phyloP scores from a whole-genome alignment of 1,284 basidiomycete species.

The Meripilus lineatus region DNA sequence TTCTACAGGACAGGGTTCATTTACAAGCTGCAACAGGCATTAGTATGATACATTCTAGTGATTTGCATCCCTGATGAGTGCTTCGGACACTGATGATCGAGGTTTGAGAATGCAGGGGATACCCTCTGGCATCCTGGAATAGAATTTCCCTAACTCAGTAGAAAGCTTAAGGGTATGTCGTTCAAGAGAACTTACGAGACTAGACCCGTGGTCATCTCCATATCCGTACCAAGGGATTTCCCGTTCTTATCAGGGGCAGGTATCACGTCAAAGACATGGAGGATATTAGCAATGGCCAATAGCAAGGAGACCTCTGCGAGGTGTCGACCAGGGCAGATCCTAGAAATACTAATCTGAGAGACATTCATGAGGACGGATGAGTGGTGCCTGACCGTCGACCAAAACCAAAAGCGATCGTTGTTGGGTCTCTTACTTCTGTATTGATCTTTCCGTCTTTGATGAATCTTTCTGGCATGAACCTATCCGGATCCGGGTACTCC shows the following conservation, averaged over 20 bases:
- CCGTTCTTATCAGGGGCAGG: neutral
- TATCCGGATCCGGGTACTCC: conserved; percentile 1
- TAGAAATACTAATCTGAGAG: neutral
- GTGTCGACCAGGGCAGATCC: conserved; percentile 4
- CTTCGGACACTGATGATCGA: too few relatives aligned
- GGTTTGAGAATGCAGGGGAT: neutral
- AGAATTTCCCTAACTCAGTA: neutral
- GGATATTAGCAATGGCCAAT: conserved; percentile 11
- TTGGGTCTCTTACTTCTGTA: neutral
- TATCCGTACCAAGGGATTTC: neutral
- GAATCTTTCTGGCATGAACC: neutral
- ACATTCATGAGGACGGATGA: too few relatives aligned
- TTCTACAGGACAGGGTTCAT: too few relatives aligned
- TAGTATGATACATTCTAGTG: too few relatives aligned
- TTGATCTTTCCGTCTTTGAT: neutral
- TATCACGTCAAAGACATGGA: conserved; percentile 13
- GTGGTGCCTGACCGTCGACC: neutral
- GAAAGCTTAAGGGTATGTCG: neutral
- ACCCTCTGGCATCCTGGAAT: neutral
- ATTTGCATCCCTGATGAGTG: too few relatives aligned
- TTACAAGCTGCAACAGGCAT: too few relatives aligned
- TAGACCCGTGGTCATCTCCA: neutral
- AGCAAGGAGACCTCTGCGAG: conserved; percentile 9
- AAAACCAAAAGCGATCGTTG: neutral
- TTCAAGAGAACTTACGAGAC: conserved; percentile 1